Evolutionary conservation across 2,329 filamentous ascomycete genomes (phyloP), one percentile per base, ranked within the genome.

Genomic region (Scedosporium dehoogii): DNA sequence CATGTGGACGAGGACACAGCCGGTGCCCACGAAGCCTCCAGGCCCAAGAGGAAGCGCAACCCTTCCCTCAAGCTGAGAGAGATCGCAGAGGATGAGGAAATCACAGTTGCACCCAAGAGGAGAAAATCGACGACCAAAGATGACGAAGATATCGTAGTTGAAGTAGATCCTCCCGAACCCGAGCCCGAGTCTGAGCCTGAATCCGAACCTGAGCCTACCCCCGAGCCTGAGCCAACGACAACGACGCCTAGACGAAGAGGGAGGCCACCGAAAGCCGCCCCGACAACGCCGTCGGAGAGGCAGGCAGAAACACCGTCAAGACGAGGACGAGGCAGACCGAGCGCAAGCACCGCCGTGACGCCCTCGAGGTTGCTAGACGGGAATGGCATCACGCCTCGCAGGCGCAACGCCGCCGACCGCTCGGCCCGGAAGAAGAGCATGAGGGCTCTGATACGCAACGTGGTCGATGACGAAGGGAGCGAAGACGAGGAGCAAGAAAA

Each of bases 351-450:
- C 21, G 58, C 53, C 10, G 55, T 51, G 41, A 62, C 61, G 23
- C 61, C 61, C 6, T 58, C 61, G 25, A 27, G 61, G 38, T 12
- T 18, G 10, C 38, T n/a, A 9, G 55, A 27, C n/a, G 33, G 0
- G 68, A 73, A 70, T 42, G 75, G 73, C 6, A 69, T 76, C 41
- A 91, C 88, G 1, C 88, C 90, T 0, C 83, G 84, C 44, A 82
- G 85, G 67, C 79, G 82, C 51, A 84, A 82, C 65, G 89, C 90
- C 66, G 89, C 89, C 21, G 91, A 97, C 74, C 86, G 89, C 58
- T 97, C 92, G 4, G 93, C 92, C 1, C 85, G 89, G 69, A 87
- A 87, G 70, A 97, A 96, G 79, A 96, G 90, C 72, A 89, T 89
- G 23, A 82, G 86, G 60, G 84, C 85, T 3, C 76, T 97, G 60